Base-by-base conservation (phyloP, 306 rosid species). In the Calophaca sinica region DNA sequence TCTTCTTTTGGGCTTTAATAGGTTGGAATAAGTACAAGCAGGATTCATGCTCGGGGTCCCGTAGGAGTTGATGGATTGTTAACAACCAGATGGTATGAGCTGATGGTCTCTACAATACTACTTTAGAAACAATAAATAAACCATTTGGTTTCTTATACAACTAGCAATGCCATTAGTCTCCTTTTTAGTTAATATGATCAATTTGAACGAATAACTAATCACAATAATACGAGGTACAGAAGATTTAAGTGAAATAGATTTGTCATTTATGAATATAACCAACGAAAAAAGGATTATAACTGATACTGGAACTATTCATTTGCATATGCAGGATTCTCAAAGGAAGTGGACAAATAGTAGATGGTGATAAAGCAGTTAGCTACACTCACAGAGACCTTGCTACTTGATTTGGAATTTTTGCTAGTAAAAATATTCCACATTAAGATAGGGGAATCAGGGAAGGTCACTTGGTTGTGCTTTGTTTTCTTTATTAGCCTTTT, bases 1-100 rank as follows among this genome's bases (percentile, higher is more conserved):
- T 39, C 52, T 1, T 55, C 8, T 63, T 9, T 9, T 28, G 84
- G 45, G 20, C 63, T 38, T 60, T 15, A n/a, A 69, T 77, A 94
- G 99, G 99, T 94, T 42, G 99, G 99, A 52, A 89, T 90, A 79
- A 94, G 99, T 86, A 94, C 99, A 67, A 86, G 99, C 84, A 84
- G 99, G 55, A 92, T 94, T 82, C 99, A 94, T 72, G 98, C 99
- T 38, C 91, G 98, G 35, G 99, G 99, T 72, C 99, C 99, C 0
- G 99, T 94, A 9, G 99, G 99, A 90, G 98, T 94, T 41, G 99
- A 92, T 78, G 99, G 99, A 81, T 75, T 94, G 72, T 78, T 94
- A 82, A 94, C 99, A 41, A 94, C 96, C 32, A 76, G 93, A 89
- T 94, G 99, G 99, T 94, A 92, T 14, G 84, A 49, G 28, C 81